These are phyloP conservation scores for Pseudomassariella vexata DNA, from an alignment of 2,329 filamentous ascomycete genomes.

Conservation along the genomic window DNA sequence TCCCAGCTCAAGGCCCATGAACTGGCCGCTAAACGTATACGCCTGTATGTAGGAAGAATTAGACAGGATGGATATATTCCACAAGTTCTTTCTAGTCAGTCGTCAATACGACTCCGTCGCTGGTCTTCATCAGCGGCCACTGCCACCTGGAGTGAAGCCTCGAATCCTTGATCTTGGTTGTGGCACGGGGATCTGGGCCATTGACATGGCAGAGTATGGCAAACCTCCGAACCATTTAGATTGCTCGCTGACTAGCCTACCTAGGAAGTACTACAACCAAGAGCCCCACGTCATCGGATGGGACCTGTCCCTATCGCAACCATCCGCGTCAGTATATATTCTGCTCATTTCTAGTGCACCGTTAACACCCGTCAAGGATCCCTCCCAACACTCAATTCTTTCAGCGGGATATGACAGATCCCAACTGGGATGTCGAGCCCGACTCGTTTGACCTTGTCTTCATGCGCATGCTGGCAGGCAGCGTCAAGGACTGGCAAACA, in stretches of 20 bases:
- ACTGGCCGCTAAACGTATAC: too few relatives aligned
- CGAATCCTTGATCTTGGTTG: constrained; percentile 66
- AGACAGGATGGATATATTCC: constrained; percentile 75
- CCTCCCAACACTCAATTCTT: constrained; percentile 64
- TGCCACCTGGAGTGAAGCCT: constrained; percentile 21
- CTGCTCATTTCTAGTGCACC: too few relatives aligned
- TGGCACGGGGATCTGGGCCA: constrained; percentile 87
- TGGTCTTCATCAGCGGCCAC: constrained; percentile 27
- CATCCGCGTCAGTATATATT: too few relatives aligned
- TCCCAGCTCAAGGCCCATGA: too few relatives aligned
- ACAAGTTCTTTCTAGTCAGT: constrained; percentile 67
- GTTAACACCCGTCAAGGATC: constrained; percentile 56
- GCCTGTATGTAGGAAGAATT: constrained; percentile 54
- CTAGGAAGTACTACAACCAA: background rate
- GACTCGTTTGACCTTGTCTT: constrained; percentile 77
- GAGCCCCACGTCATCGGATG: constrained; percentile 26
- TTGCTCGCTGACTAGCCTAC: constrained; percentile 1
- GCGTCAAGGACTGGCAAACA: constrained; percentile 68
- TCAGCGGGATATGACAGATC: constrained; percentile 71
- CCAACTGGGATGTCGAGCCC: constrained; percentile 50
- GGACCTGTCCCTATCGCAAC: too few relatives aligned
- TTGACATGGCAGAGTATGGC: constrained; percentile 73
- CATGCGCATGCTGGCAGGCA: constrained; percentile 72
- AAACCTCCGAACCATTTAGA: background rate
- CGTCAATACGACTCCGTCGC: constrained; percentile 35